Percentiles rank a stretch among this genome's conserved stretches.
Evolutionary conservation across 495 filamentous ascomycete species (phyloP).

Genomic region (Hyaloscypha variabilis): DNA sequence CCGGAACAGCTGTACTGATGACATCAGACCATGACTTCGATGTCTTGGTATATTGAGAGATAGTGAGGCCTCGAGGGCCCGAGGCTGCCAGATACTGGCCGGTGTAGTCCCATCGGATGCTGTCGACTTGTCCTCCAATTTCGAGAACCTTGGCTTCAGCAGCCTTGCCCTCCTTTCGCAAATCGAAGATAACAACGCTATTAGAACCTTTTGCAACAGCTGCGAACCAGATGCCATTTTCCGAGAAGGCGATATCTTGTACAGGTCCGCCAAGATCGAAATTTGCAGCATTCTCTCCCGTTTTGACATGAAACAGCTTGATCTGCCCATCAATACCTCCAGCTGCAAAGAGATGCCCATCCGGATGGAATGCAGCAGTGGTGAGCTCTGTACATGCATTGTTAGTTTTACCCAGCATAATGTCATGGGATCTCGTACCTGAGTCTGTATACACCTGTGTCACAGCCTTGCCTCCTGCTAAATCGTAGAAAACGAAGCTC

Average conservation of each 20-base stretch:
- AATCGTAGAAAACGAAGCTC: slow-evolving; percentile 89
- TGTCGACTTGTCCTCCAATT: slow-evolving; percentile 71
- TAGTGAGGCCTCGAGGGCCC: slow-evolving; percentile 78
- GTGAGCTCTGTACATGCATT: slow-evolving; percentile 62
- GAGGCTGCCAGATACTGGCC: slow-evolving; percentile 88
- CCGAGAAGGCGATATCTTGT: slow-evolving; percentile 81
- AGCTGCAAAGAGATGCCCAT: slow-evolving; percentile 89
- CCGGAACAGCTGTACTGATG: slow-evolving; percentile 71
- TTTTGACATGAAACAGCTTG: slow-evolving; percentile 83
- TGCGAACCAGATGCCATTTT: slow-evolving; percentile 97
- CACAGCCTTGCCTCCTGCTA: slow-evolving; percentile 63
- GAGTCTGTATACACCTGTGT: slow-evolving; percentile 80
- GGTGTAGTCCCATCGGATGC: slow-evolving; percentile 88
- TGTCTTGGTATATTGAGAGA: slow-evolving; percentile 84
- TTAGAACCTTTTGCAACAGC: slow-evolving; percentile 71
- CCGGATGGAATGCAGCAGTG: slow-evolving; percentile 86
- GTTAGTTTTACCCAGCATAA: slow-evolving; percentile 36
- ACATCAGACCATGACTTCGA: slow-evolving; percentile 89
- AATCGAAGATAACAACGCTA: slow-evolving; percentile 83
- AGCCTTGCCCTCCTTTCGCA: slow-evolving; percentile 80
- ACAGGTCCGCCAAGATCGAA: slow-evolving; percentile 71
- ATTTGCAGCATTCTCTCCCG: slow-evolving; percentile 66
- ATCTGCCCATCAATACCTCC: slow-evolving; percentile 77
- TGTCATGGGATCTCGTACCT: slow-evolving; percentile 56
- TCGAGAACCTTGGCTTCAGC: slow-evolving; percentile 79